Base-by-base conservation (phyloP, 1,284 basidiomycete genomes). In the Lentinula novae-zelandiae region DNA sequence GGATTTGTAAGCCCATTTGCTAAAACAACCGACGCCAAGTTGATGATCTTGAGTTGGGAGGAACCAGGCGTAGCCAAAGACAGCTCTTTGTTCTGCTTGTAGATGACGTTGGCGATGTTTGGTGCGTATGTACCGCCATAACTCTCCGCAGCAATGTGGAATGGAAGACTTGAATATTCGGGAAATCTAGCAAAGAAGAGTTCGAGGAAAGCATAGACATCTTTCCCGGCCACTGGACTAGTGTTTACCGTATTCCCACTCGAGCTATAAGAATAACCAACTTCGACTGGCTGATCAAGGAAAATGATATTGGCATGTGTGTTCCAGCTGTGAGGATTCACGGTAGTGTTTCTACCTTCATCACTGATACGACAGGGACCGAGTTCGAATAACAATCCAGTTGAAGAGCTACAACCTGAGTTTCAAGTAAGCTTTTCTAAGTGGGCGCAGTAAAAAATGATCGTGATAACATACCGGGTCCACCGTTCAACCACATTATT, bases 131-230 rank as follows among this genome's bases (percentile, higher is more conserved):
- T 90, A 7, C 95, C 95, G 48, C 92, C 89, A 66, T 90, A 90
- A 65, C 86, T 88, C 72, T 91, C 89, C 0, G 86, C 89, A 22
- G 87, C 87, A 60, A 91, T 71, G 68, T 91, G 89, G 77, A 92
- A 89, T 0, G 84, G 82, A 10, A 78, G 75, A 52, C 77, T 77
- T 4, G 87, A 79, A 71, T 93, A 93, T 68, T 92, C 69, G 1
- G 84, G 81, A 78, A 82, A 87, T 60, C 87, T 78, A 64, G 80
- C 76, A 63, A 95, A 78, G 83, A 97, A 97, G 49, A 97, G 83
- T 69, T 94, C 80, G 55, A 96, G 79, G 84, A 97, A 96, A 1
- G 91, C 92, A 68, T 93, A 93, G 22, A 96, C 92, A 66, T 97
- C 95, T 70, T 85, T 79, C 20, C 89, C 93, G 3, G 89, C 89